Conservation (phyloP, 2,329 filamentous ascomycete genomes). For the Fusarium equiseti region DNA sequence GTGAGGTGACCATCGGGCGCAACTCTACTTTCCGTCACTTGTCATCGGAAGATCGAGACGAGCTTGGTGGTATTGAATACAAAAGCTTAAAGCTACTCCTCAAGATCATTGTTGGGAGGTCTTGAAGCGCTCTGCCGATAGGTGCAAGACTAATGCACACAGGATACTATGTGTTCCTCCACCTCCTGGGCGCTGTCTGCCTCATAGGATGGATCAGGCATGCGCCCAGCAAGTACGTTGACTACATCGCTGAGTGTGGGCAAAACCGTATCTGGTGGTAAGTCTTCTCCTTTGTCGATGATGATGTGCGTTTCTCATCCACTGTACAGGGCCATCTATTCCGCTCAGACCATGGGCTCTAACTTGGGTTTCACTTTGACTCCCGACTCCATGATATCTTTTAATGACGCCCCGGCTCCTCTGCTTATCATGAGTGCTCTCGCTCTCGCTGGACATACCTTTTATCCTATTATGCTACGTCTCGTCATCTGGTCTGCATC, state of each 20-base stretch:
- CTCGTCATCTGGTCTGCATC: constrained; percentile 68
- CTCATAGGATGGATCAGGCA: constrained; percentile 62
- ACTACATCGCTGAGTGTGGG: constrained; percentile 55
- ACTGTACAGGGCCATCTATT: constrained; percentile 59
- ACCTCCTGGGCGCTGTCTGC: constrained; percentile 61
- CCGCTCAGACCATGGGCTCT: constrained; percentile 63
- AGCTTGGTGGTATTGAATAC: constrained; percentile 66
- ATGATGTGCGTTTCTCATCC: constrained; percentile 8
- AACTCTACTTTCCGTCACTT: constrained; percentile 62
- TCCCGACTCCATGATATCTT: constrained; percentile 65
- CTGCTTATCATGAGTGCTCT: constrained; percentile 62
- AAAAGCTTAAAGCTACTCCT: constrained; percentile 62
- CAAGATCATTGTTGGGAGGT: constrained; percentile 58
- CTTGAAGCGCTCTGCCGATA: fast-evolving
- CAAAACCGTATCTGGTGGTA: constrained; percentile 63
- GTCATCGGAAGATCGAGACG: constrained; percentile 55
- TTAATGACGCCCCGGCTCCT: constrained; percentile 57
- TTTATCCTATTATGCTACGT: constrained; percentile 69
- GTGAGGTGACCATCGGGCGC: constrained; percentile 58
- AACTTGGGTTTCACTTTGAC: constrained; percentile 68
- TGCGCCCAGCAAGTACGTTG: constrained; percentile 55
- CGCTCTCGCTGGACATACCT: constrained; percentile 65
- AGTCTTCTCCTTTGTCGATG: constrained; percentile 29
- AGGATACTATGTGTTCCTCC: constrained; percentile 61
- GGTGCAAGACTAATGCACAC: neutral